Conservation (phyloP, 768 basidiomycete species). For the Postia placenta region DNA sequence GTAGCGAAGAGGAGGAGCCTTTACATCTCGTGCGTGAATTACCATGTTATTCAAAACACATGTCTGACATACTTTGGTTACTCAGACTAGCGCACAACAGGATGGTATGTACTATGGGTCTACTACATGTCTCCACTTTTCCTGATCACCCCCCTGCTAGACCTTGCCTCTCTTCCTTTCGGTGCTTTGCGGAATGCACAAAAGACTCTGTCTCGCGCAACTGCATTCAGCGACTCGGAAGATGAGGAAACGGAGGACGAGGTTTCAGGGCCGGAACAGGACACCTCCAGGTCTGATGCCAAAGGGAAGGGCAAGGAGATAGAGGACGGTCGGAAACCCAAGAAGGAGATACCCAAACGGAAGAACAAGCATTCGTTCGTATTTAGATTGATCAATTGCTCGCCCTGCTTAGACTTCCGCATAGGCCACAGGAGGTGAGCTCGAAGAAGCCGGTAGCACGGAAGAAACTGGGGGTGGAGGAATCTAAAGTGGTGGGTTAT, state of each 20-base stretch:
- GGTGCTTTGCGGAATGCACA: constrained; percentile 24
- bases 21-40: constrained; percentile 9
- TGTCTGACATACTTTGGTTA: background rate
- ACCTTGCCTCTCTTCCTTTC: constrained; percentile 20
- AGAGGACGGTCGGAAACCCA: constrained; percentile 37
- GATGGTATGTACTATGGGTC: constrained; percentile 3
- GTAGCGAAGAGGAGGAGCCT: constrained; percentile 8
- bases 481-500: constrained; percentile 50
- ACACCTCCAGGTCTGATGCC: constrained; percentile 1
- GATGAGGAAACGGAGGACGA: constrained; percentile 12
- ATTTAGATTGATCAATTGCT: background rate
- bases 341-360: constrained; percentile 51
- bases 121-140: too few species aligned
- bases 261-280: constrained; percentile 15
- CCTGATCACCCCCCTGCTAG: too few species aligned
- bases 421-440: constrained; percentile 73
- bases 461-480: constrained; percentile 61
- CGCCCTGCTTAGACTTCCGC: background rate
- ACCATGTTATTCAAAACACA: background rate
- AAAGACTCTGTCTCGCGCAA: constrained; percentile 12
- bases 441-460: constrained; percentile 84
- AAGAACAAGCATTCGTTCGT: constrained; percentile 84
- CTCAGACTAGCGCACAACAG: background rate
- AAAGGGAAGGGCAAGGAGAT: constrained; percentile 22
- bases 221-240: constrained; percentile 6